Percentiles rank a stretch among this genome's conserved stretches.
phyloP scores from a whole-genome alignment of 371 early-diverging fungal species.

The Mucor velutinosus region DNA sequence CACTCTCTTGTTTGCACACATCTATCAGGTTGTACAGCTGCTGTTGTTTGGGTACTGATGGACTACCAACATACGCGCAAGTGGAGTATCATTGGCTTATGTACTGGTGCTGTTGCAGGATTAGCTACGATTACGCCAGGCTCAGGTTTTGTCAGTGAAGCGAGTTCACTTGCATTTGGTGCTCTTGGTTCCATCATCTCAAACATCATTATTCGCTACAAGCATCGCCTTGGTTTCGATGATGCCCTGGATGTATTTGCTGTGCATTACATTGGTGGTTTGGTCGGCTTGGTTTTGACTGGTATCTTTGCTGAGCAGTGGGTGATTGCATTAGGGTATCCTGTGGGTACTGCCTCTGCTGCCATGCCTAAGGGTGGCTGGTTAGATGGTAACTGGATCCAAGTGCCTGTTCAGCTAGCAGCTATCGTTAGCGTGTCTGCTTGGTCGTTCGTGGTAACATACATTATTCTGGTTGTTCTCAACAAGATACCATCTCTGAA shows the following conservation, averaged over 20 bases:
- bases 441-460: constrained; percentile 67
- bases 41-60: constrained; percentile 72
- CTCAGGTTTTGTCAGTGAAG: constrained; percentile 72
- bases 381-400: constrained; percentile 70
- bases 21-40: constrained; percentile 71
- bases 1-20: constrained; percentile 77
- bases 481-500: constrained; percentile 54
- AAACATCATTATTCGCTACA: constrained; percentile 64
- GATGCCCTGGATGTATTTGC: constrained; percentile 78
- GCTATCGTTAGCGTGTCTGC: constrained; percentile 56
- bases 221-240: constrained; percentile 71
- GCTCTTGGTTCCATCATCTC: constrained; percentile 61
- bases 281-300: constrained; percentile 70
- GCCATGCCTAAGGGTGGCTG: constrained; percentile 61
- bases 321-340: constrained; percentile 61
- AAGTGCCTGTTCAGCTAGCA: constrained; percentile 64
- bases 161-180: constrained; percentile 74
- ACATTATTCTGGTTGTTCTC: constrained; percentile 54
- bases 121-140: constrained; percentile 82
- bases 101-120: constrained; percentile 87
- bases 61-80: constrained; percentile 69
- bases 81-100: constrained; percentile 79
- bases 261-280: constrained; percentile 75
- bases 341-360: constrained; percentile 57
- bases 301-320: constrained; percentile 71